Evolutionary conservation across 1,284 basidiomycete genomes (phyloP), one percentile per base, ranked within the genome.

Genomic region (Fomitopsis schrenkii): DNA sequence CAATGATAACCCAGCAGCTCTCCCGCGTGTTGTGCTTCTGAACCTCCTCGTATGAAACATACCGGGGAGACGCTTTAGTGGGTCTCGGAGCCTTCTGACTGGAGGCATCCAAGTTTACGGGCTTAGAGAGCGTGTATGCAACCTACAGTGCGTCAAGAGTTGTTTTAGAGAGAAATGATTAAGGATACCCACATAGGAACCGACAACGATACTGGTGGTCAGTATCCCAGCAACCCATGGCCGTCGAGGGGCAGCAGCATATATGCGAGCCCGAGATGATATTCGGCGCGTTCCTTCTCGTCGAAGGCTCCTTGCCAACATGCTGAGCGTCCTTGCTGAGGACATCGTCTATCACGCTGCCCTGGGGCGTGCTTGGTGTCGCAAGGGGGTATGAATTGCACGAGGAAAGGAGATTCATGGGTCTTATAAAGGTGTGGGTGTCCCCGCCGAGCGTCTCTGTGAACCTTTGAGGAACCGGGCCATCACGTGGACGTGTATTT

Each of bases 1-100:
- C 72, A 57, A 83, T 78, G 55, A 84, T 76, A 57, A 85, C 79
- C 84, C 83, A 85, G 66, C 80, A 80, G 55, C 77, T 77, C 28
- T 80, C 78, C 28, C 66, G 64, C 30, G 70, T 75, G 63, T 76
- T 80, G 71, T 87, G 84, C 68, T 80, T 77, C 67, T 77, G 75
- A 4, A 87, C 80, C 65, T 86, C 82, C 9, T 78, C 71, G 67
- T 72, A 79, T 26, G 76, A 68, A 57, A 83, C 77, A 44, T 61
- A 59, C 15, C 10, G 9, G 15, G 62, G 55, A 9, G 64, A 61
- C 5, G 42, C 46, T 41, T 46, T 41, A 36, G 40, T 58, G 14
- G 59, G 44, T n/a, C 12, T 28, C n/a, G 52, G 45, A 22, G 15
- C 35, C 55, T 59, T 59, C 14, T 19, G 8, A 5, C 26, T 8